Evolutionary conservation across 2,329 filamentous ascomycete genomes (phyloP), one percentile per base, ranked within the genome.

Genomic region (Albophoma yamanashiensis): DNA sequence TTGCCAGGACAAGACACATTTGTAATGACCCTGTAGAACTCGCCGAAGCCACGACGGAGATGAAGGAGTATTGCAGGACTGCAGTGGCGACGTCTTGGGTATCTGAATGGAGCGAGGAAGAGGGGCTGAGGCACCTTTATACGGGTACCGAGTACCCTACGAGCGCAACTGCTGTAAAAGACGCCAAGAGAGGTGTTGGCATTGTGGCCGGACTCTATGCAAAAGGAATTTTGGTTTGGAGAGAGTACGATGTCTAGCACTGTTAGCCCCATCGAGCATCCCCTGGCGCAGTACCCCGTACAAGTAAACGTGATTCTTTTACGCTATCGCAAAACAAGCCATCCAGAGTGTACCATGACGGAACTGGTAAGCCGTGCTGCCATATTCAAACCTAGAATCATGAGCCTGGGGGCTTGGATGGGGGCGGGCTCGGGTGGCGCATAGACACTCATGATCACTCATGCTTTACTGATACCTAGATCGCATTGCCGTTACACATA

Each of bases 121-220:
- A 62, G 0, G 74, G 73, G 0, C 17, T 75, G 58, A 69, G 68
- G 61, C 64, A 69, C 15, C 60, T 77, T 0, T 77, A 75, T 56
- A 64, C 65, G 1, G 72, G 67, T 6, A 65, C 63, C 0, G 69
- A 71, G 34, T 76, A 70, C 42, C 71, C 74, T 1, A 68, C 68
- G 0, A 74, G 73, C 58, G 64, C 68, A 0, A 77, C 74, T 0
- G 72, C 69, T 0, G 64, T 65, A 15, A 68, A 65, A 22, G 74
- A 75, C 58, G 61, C 63, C 0, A 59, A 62, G 14, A 63, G 67
- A 31, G 67, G 68, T 1, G 62, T 74, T 0, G 75, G 75, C 1
- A 71, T 77, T 1, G 64, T 76, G 6, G 61, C 70, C 0, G 74
- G 75, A 1, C 59, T 77, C 12, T 77, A 77, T 31, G 73, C 69